Evolutionary conservation across 2,329 filamentous ascomycete species (phyloP), one percentile per base, ranked within the genome.

Genomic region (Botryotinia narcissicola): DNA sequence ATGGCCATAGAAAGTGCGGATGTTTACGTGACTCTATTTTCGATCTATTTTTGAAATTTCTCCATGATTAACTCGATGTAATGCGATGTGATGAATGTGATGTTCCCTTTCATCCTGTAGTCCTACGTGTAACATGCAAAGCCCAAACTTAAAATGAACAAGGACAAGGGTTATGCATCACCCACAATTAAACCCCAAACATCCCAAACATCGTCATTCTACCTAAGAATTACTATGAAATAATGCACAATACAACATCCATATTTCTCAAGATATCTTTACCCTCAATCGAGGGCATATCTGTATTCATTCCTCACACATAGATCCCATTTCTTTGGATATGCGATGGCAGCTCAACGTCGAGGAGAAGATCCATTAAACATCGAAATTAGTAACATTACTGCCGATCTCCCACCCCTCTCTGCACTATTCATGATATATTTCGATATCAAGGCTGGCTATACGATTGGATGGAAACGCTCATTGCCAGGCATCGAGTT

Each of bases 361-460:
- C 73, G 80, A 80, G 80, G 79, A 75, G 80, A 80, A 76, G 75
- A 70, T 77, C 79, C 80, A 40, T 73, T 81, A 60, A 80, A 77
- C 67, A 72, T 81, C 72, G 77, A 81, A 66, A 74, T 81, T n/a
- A 72, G 78, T 29, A 76, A 70, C 29, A 40, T 73, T 20, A 81
- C 83, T 35, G 80, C 84, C 75, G 87, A 88, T 76, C 83, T 87
- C 16, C 88, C 88, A 67, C 87, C 87, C 71, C 89, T 95, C 80
- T 91, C 92, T 57, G 94, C 94, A 46, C 87, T 97, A 51, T 97
- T 97, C 82, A 87, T 97, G 75, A 95, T 97, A 83, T 90, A 93
- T 80, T 97, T 97, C 84, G 94, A 97, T 83, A 92, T 95, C 84
- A 96, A 95, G 82, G 92, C 94, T 79, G 94, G 94, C 85, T 97